A percentile compares a stretch with the other conserved stretches of the same genome.
Evolutionary conservation across 225 moss, liverwort and hornwort species (phyloP).

Genomic region (Thuidium tamariscinum): DNA sequence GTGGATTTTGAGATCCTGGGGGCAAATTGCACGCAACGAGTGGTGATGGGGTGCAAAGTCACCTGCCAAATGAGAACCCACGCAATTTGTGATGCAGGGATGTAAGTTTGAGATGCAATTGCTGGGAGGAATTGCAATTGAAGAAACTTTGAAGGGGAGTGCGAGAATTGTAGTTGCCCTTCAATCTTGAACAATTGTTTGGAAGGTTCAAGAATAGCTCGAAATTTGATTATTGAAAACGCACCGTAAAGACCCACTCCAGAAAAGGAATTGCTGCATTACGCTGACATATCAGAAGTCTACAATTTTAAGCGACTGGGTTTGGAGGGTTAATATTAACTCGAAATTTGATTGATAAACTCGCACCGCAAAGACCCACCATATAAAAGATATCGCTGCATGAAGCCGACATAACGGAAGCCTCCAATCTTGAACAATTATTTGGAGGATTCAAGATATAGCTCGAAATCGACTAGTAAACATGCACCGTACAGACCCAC

Average conservation of each 20-base stretch:
- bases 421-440: neutral
- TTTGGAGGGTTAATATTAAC: neutral
- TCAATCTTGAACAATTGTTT: neutral
- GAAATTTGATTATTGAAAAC: neutral
- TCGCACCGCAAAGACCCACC: neutral
- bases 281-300: neutral
- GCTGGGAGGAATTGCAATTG: neutral
- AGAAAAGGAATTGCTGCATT: neutral
- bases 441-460: neutral
- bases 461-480: neutral
- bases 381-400: neutral
- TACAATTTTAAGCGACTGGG: neutral
- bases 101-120: neutral
- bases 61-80: neutral
- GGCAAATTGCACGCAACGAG: neutral
- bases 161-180: neutral
- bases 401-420: neutral
- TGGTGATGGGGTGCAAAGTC: neutral
- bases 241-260: neutral
- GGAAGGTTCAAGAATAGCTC: neutral
- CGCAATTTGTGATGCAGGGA: neutral
- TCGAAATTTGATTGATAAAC: neutral
- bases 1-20: neutral
- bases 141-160: neutral
- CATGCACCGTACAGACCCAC: neutral